A percentile compares a stretch with the other conserved stretches of the same genome.
phyloP scores from a whole-genome alignment of 1,284 basidiomycete species.

The Sporisorium sorghi region DNA sequence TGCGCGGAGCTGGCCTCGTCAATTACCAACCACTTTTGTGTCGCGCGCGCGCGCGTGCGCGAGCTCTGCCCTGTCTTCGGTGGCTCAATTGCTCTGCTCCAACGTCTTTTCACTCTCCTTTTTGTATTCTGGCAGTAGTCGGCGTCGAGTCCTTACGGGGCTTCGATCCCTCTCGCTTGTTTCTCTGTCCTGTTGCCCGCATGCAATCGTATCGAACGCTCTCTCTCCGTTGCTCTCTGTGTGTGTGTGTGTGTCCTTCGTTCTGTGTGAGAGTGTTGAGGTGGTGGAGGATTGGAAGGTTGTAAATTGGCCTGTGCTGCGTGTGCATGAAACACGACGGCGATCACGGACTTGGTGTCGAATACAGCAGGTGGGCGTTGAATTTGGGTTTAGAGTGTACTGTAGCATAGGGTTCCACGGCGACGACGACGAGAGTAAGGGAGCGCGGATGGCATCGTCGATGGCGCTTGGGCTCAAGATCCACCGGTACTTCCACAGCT shows the following conservation, averaged over 20 bases:
- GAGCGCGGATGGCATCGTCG: no score
- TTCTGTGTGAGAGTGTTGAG: background rate
- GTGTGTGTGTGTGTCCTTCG: background rate
- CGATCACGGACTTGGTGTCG: background rate
- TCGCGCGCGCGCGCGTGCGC: no score
- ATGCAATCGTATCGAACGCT: background rate
- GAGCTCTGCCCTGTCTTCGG: constrained; percentile 2
- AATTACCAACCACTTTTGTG: no score
- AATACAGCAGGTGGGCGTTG: background rate
- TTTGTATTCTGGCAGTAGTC: constrained; percentile 1
- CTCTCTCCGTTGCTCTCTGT: background rate
- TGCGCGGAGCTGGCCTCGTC: no score
- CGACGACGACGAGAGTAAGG: no score
- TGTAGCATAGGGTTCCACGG: no score
- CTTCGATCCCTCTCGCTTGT: constrained; percentile 2
- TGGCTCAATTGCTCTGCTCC: no score
- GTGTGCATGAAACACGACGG: background rate
- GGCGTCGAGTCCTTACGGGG: background rate
- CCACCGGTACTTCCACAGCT: no score
- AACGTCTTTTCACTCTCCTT: constrained; percentile 4
- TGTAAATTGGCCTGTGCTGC: background rate
- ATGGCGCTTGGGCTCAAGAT: no score
- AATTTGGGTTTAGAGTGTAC: background rate
- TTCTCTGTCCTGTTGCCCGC: background rate
- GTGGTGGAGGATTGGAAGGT: no score